Evolutionary conservation across 768 basidiomycete species (phyloP).

Genomic region (Strobilomyces dryophilus): DNA sequence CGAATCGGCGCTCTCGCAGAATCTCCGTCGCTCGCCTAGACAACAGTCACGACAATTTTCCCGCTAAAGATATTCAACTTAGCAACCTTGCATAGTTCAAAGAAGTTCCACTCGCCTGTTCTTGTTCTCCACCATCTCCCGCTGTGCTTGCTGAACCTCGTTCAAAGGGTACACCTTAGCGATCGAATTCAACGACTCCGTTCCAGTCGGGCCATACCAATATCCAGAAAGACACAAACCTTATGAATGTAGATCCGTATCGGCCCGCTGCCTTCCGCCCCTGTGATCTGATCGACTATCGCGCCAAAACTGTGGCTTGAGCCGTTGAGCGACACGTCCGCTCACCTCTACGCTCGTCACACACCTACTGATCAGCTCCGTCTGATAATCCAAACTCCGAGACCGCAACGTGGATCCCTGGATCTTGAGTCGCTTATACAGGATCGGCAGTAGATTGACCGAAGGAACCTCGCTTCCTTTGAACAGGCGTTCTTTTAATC

Average conservation of each 20-base stretch:
- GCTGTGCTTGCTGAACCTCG: constrained; percentile 74
- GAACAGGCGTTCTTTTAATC: constrained; percentile 15
- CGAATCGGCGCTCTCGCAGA: neutral
- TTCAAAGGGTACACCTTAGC: constrained; percentile 74
- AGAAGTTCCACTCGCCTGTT: constrained; percentile 36
- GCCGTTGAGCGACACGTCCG: neutral
- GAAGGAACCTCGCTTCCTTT: constrained; percentile 50
- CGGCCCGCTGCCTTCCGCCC: constrained; percentile 49
- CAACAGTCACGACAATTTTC: constrained; percentile 29
- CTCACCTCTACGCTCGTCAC: neutral
- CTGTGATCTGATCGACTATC: constrained; percentile 56
- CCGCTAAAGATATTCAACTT: constrained; percentile 20
- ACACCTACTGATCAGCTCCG: constrained; percentile 60
- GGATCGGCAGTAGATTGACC: constrained; percentile 59
- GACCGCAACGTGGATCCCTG: constrained; percentile 86
- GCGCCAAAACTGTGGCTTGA: constrained; percentile 47
- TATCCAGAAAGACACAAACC: constrained; percentile 36
- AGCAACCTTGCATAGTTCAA: neutral
- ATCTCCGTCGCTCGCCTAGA: constrained; percentile 15
- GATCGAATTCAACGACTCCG: constrained; percentile 3
- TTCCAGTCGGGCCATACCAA: constrained; percentile 10
- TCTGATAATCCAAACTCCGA: constrained; percentile 72
- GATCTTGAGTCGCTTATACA: constrained; percentile 82
- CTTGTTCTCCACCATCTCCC: constrained; percentile 78
- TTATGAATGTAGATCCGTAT: constrained; percentile 78